Evolutionary conservation across 345 rosid species (phyloP).

Genomic region (Eucalyptus regnans): DNA sequence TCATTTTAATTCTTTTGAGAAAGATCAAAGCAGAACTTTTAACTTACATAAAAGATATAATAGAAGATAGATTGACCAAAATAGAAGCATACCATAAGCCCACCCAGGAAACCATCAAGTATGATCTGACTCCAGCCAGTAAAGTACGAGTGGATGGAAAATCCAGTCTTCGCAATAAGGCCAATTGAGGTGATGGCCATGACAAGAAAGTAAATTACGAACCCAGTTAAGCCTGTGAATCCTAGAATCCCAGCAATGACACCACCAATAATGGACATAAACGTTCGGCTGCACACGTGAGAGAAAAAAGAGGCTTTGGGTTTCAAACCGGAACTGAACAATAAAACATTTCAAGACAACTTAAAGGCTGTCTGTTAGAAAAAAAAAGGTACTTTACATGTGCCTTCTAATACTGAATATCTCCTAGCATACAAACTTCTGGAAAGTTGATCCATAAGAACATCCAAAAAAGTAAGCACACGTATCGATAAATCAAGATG

Average conservation of each 20-base stretch:
- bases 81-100: slow-evolving; percentile 65
- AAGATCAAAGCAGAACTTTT: not conserved
- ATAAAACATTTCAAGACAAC: not conserved
- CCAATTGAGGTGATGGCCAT: slow-evolving; percentile 84
- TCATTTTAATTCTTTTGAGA: not conserved
- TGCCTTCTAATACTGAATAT: not conserved
- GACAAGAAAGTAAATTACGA: slow-evolving; percentile 64
- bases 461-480: not conserved
- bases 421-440: not conserved
- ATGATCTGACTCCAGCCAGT: slow-evolving; percentile 66
- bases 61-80: not conserved
- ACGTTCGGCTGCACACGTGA: slow-evolving; percentile 68
- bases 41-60: not conserved
- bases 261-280: slow-evolving; percentile 85
- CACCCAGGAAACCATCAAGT: slow-evolving; percentile 80
- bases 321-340: not conserved
- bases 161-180: slow-evolving; percentile 76
- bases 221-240: slow-evolving; percentile 74
- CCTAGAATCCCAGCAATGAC: slow-evolving; percentile 89
- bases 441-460: not conserved
- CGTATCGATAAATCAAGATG: not conserved
- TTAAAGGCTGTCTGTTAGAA: not conserved
- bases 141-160: slow-evolving; percentile 65
- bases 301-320: not conserved
- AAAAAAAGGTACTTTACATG: not conserved